Conservation (phyloP, 2,329 filamentous ascomycete genomes). For the Colletotrichum incanum region DNA sequence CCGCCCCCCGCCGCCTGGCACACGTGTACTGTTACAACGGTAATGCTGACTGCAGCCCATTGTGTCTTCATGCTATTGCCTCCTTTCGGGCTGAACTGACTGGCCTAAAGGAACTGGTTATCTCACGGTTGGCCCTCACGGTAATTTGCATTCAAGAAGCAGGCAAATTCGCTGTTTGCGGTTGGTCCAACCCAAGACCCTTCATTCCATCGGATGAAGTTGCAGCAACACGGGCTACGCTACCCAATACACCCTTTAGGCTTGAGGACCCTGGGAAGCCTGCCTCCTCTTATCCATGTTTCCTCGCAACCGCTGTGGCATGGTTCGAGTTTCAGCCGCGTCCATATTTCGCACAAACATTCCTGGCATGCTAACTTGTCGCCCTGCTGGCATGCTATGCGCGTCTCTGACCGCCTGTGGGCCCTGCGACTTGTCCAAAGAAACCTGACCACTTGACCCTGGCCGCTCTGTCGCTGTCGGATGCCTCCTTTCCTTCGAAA, state of each 20-base stretch:
- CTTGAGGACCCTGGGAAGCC: conserved; percentile 6
- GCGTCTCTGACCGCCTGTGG: background rate
- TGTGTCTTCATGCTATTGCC: background rate
- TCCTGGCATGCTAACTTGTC: background rate
- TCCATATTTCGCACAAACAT: background rate
- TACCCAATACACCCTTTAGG: background rate
- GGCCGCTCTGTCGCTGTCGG: conserved; percentile 3
- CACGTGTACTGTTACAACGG: background rate
- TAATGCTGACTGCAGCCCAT: background rate
- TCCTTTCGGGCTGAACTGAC: background rate
- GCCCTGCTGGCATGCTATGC: conserved; percentile 1
- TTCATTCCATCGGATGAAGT: conserved; percentile 5
- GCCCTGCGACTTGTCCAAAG: conserved; percentile 13
- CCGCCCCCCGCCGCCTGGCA: background rate
- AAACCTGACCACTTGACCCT: conserved; percentile 25
- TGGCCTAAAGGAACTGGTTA: background rate
- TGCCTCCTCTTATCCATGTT: conserved; percentile 5
- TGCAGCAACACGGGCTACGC: background rate
- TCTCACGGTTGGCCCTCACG: background rate
- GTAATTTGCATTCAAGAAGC: background rate
- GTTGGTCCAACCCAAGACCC: background rate
- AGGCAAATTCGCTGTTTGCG: background rate
- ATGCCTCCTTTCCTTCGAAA: conserved; percentile 8
- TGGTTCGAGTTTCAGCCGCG: conserved; percentile 12
- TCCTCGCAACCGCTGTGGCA: background rate